A percentile compares a stretch with the other conserved stretches of the same genome.
Conservation (phyloP, 2,329 filamentous ascomycete species). For the Chaetomium sp. region DNA sequence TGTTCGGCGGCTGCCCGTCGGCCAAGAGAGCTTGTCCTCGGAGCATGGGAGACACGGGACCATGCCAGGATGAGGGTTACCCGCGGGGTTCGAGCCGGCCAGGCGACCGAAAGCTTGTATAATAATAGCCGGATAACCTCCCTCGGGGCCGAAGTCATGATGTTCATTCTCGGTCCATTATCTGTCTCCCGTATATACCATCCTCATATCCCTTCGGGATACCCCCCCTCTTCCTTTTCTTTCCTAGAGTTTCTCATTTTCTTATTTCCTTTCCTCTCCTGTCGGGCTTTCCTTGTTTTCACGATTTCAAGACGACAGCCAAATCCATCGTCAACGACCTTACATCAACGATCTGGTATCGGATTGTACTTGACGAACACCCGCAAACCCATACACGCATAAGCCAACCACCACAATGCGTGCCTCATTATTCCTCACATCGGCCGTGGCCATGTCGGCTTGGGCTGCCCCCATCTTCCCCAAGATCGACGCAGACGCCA, state of each 20-base stretch:
- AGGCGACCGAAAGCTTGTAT: conserved; percentile 10
- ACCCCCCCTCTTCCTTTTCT: conserved; percentile 16
- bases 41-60: neutral
- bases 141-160: conserved; percentile 1
- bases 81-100: conserved; percentile 6
- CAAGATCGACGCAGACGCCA: conserved; percentile 32
- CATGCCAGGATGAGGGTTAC: neutral
- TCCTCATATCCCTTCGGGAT: conserved; percentile 12
- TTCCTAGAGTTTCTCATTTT: conserved; percentile 5
- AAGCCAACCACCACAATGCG: conserved; percentile 37
- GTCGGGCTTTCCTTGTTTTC: conserved; percentile 12
- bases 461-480: conserved; percentile 43
- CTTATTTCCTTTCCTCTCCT: conserved; percentile 16
- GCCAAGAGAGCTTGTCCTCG: conserved; percentile 9
- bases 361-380: neutral
- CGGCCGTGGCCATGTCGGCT: conserved; percentile 41
- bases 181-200: conserved; percentile 18
- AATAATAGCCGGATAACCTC: conserved; percentile 18
- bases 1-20: conserved; percentile 20
- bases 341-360: neutral
- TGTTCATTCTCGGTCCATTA: conserved; percentile 4
- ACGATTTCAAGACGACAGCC: conserved; percentile 2
- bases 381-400: neutral
- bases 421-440: conserved; percentile 40
- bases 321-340: conserved; percentile 1